A percentile compares a stretch with the other conserved stretches of the same genome.
Evolutionary conservation across 2,329 filamentous ascomycete species (phyloP).

Genomic region (Cladosporium velox): DNA sequence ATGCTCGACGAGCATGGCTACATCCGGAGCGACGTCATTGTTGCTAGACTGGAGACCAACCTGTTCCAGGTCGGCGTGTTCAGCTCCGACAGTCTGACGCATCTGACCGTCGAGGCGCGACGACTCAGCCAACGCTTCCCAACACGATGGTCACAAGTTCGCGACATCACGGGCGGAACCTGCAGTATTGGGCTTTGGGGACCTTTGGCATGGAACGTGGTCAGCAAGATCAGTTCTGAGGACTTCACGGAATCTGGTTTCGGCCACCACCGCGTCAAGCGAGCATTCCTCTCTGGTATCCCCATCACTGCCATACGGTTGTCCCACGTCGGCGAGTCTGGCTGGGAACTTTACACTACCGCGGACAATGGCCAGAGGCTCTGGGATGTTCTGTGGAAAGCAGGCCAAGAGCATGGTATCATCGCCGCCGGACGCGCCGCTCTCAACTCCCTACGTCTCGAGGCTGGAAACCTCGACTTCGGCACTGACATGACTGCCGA

Average conservation of each 20-base stretch:
- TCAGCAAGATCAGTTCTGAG: conserved; percentile 48
- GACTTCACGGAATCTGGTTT: conserved; percentile 51
- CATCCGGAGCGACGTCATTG: conserved; percentile 59
- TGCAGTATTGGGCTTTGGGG: conserved; percentile 66
- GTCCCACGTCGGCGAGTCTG: conserved; percentile 62
- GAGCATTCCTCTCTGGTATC: conserved; percentile 54
- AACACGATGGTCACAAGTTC: conserved; percentile 52
- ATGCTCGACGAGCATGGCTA: conserved; percentile 57
- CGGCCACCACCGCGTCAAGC: conserved; percentile 54
- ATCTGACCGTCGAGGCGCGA: conserved; percentile 57
- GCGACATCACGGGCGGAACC: conserved; percentile 61
- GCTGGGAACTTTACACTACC: conserved; percentile 64
- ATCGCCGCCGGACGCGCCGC: conserved; percentile 61
- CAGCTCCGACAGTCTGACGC: conserved; percentile 55
- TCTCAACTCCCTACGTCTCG: conserved; percentile 60
- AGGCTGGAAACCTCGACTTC: conserved; percentile 61
- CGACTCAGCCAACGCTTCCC: conserved; percentile 47
- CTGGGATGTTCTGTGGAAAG: conserved; percentile 60
- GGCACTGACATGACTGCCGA: conserved; percentile 63
- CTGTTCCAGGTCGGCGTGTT: conserved; percentile 61
- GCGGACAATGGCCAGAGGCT: conserved; percentile 60
- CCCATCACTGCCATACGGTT: conserved; percentile 59
- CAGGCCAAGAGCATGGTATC: conserved; percentile 57
- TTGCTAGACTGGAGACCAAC: conserved; percentile 54
- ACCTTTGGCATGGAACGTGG: conserved; percentile 56